A percentile compares a stretch with the other conserved stretches of the same genome.
phyloP scores from a whole-genome alignment of 331 rosid species.

The Pyracantha coccinea region DNA sequence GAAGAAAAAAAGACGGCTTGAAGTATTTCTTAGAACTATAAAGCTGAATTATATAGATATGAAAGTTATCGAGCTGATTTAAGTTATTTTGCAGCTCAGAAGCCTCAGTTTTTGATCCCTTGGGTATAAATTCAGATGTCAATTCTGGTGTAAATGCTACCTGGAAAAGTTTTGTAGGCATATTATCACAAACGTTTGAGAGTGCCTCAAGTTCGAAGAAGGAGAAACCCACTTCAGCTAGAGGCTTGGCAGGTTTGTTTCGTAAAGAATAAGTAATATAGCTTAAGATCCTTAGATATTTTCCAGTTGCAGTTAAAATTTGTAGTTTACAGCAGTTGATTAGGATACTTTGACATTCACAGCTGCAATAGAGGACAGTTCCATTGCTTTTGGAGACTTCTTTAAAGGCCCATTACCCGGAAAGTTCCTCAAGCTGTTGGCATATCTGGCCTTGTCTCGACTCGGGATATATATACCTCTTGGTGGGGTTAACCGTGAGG shows the following conservation, averaged over 20 bases:
- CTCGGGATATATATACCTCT: slow-evolving; percentile 89
- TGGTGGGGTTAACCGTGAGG: slow-evolving; percentile 93
- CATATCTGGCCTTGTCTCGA: slow-evolving; percentile 73
- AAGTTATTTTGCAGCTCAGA: slow-evolving; percentile 45
- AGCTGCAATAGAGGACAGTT: slow-evolving; percentile 94
- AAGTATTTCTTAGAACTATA: not conserved
- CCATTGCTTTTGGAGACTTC: slow-evolving; percentile 92
- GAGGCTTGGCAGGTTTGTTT: slow-evolving; percentile 79
- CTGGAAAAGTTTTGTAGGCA: slow-evolving; percentile 40
- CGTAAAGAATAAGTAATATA: slow-evolving; percentile 6
- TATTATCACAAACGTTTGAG: slow-evolving; percentile 45
- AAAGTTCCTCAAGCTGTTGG: slow-evolving; percentile 87
- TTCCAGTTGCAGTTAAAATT: slow-evolving; percentile 4
- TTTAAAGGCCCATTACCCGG: slow-evolving; percentile 93
- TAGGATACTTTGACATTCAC: slow-evolving; percentile 29
- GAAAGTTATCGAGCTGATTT: slow-evolving; percentile 2
- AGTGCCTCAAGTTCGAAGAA: slow-evolving; percentile 60
- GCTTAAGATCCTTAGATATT: not conserved
- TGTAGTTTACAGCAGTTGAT: slow-evolving; percentile 24
- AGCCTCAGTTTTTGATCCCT: slow-evolving; percentile 61
- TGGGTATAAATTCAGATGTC: slow-evolving; percentile 57
- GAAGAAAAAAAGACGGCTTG: not conserved
- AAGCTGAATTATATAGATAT: not conserved
- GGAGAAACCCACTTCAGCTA: slow-evolving; percentile 56
- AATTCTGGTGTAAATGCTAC: slow-evolving; percentile 41